phyloP scores from a whole-genome alignment of 768 basidiomycete genomes.

The Phylloporus sp. region DNA sequence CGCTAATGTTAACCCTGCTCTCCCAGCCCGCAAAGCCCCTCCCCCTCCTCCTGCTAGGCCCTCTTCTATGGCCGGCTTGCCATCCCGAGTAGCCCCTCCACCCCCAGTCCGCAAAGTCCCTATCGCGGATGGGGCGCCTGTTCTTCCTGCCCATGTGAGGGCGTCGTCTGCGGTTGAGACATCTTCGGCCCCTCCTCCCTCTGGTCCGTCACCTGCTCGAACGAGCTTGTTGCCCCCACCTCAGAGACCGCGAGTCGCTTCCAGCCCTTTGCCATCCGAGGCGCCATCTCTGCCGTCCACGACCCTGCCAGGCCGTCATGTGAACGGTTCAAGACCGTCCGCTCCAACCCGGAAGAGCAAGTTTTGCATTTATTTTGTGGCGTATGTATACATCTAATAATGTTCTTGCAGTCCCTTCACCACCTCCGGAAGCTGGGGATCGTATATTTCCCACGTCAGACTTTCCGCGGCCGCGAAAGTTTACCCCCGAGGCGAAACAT shows the following conservation, averaged over 20 bases:
- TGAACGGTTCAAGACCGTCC: slow-evolving; percentile 31
- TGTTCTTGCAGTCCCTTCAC: slow-evolving; percentile 42
- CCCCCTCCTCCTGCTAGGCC: slow-evolving; percentile 44
- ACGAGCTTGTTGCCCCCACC: slow-evolving; percentile 19
- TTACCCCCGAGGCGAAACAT: slow-evolving; percentile 42
- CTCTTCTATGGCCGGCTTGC: slow-evolving; percentile 29
- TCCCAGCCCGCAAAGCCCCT: slow-evolving; percentile 34
- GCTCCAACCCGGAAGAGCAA: slow-evolving; percentile 47
- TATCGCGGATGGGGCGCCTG: slow-evolving; percentile 24
- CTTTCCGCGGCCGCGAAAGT: slow-evolving; percentile 74
- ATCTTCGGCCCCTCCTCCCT: slow-evolving; percentile 29
- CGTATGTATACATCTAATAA: slow-evolving; percentile 7
- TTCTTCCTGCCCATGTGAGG: slow-evolving; percentile 35
- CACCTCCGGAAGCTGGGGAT: slow-evolving; percentile 57
- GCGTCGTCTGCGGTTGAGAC: slow-evolving; percentile 43
- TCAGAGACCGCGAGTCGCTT: slow-evolving; percentile 23
- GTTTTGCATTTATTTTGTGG: slow-evolving; percentile 13
- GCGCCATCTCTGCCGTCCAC: slow-evolving; percentile 11
- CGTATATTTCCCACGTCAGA: slow-evolving; percentile 73
- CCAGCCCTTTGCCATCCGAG: slow-evolving; percentile 22
- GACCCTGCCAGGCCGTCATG: slow-evolving; percentile 14
- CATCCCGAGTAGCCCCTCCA: slow-evolving; percentile 33
- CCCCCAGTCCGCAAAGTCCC: slow-evolving; percentile 39
- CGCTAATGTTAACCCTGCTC: slow-evolving; percentile 9
- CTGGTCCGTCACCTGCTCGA: slow-evolving; percentile 28